Conservation (phyloP, 1,284 basidiomycete species). For the Fomitiporia mediterranea region DNA sequence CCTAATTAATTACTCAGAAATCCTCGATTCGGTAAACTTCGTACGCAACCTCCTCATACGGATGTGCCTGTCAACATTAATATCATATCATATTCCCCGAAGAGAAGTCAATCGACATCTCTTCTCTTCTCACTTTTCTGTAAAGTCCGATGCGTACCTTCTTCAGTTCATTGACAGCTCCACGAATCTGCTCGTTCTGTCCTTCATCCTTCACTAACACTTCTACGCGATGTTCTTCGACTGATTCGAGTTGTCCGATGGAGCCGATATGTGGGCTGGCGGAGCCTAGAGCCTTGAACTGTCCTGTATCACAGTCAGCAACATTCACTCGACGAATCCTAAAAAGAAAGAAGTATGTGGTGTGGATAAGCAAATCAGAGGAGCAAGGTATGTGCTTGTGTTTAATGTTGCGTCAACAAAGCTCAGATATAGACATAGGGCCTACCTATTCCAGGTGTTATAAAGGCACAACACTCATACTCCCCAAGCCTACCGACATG, state of each 20-base stretch:
- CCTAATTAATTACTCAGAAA: too few species aligned
- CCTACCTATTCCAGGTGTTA: conserved; percentile 45
- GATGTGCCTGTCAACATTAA: conserved; percentile 39
- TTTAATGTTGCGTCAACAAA: too few species aligned
- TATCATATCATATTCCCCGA: background rate
- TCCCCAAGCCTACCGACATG: conserved; percentile 45
- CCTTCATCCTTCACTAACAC: conserved; percentile 41
- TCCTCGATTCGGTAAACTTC: conserved; percentile 50
- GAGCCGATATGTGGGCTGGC: conserved; percentile 43
- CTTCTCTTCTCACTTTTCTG: background rate
- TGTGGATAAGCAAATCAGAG: too few species aligned
- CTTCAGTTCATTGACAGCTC: conserved; percentile 42
- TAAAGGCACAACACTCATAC: conserved; percentile 48
- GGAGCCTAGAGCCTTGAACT: conserved; percentile 39
- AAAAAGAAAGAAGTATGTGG: too few species aligned
- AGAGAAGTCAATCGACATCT: background rate
- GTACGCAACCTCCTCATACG: conserved; percentile 56
- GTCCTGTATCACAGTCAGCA: conserved; percentile 41
- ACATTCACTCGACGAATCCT: too few species aligned
- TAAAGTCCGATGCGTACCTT: conserved; percentile 34
- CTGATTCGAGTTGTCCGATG: conserved; percentile 39
- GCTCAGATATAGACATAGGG: background rate
- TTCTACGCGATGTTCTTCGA: conserved; percentile 53
- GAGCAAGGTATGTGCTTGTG: too few species aligned
- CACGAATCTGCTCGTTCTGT: conserved; percentile 33